These are phyloP conservation scores for Phlebiopsis gigantea DNA, from an alignment of 768 basidiomycete genomes.

Conservation along the genomic window DNA sequence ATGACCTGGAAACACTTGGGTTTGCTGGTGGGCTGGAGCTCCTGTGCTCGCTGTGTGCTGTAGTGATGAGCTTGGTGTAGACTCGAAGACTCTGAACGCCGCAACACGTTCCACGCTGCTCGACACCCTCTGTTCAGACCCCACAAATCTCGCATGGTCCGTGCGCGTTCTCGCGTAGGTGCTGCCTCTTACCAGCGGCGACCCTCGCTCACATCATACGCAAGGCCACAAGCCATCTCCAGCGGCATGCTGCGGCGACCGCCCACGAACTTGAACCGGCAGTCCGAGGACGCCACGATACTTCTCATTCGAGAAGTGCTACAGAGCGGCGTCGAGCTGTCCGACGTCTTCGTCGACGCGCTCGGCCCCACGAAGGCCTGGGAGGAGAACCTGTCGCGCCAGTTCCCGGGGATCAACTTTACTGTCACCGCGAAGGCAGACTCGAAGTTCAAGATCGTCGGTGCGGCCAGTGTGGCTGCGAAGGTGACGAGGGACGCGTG, in stretches of 20 bases:
- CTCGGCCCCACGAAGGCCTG: slow-evolving; percentile 85
- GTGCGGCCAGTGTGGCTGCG: slow-evolving; percentile 95
- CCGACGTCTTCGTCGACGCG: slow-evolving; percentile 92
- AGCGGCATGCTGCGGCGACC: slow-evolving; percentile 83
- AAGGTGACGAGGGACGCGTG: slow-evolving; percentile 95
- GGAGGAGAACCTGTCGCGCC: slow-evolving; percentile 70
- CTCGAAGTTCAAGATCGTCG: slow-evolving; percentile 93
- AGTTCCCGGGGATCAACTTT: slow-evolving; percentile 83
- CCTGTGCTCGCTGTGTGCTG: no score
- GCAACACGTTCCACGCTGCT: slow-evolving; percentile 64
- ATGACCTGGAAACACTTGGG: slow-evolving; percentile 70
- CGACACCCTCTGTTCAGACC: slow-evolving; percentile 62
- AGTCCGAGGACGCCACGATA: slow-evolving; percentile 87
- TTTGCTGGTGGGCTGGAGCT: slow-evolving; percentile 71
- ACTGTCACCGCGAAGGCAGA: slow-evolving; percentile 93
- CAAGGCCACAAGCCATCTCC: slow-evolving; percentile 87
- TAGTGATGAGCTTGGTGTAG: slow-evolving; percentile 34
- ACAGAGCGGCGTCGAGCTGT: slow-evolving; percentile 71
- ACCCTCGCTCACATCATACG: slow-evolving; percentile 9
- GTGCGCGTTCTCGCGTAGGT: slow-evolving; percentile 67
- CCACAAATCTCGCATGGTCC: slow-evolving; percentile 73
- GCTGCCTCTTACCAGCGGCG: slow-evolving; percentile 4
- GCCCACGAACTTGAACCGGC: slow-evolving; percentile 82
- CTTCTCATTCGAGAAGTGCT: slow-evolving; percentile 82
- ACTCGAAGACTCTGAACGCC: slow-evolving; percentile 86